These are phyloP conservation scores for Fusarium compactum DNA, from an alignment of 2,329 filamentous ascomycete species.

Conservation along the genomic window DNA sequence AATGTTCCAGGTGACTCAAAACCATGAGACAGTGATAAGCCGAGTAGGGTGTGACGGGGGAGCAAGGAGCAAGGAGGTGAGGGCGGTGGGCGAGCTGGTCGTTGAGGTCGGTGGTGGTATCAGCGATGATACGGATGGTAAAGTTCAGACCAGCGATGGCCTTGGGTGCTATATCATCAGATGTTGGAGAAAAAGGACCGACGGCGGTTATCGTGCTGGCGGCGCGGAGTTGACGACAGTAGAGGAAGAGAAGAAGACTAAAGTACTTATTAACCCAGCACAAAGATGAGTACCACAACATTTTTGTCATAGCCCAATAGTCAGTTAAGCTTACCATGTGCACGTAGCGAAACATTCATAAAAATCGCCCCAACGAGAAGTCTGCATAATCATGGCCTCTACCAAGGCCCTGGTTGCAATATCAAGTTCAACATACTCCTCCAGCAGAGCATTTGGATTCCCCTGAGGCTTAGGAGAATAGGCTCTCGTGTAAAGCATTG, in stretches of 20 bases:
- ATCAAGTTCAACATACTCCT: conserved; percentile 51
- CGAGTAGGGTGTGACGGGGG: conserved; percentile 52
- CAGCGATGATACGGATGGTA: conserved; percentile 53
- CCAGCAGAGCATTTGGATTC: conserved; percentile 37
- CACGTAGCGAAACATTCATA: conserved; percentile 53
- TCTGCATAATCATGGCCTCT: conserved; percentile 52
- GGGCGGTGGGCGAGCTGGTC: conserved; percentile 50
- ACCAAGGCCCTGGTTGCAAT: conserved; percentile 49
- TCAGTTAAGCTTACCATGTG: conserved; percentile 47
- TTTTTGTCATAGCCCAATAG: neutral
- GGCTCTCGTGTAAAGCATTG: conserved; percentile 52
- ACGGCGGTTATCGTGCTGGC: conserved; percentile 40
- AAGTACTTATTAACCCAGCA: conserved; percentile 6
- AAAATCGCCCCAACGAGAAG: conserved; percentile 52
- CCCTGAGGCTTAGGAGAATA: conserved; percentile 40
- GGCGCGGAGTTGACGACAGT: conserved; percentile 50
- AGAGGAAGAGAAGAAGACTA: conserved; percentile 52
- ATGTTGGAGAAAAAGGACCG: conserved; percentile 32
- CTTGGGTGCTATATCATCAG: conserved; percentile 50
- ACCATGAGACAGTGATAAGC: conserved; percentile 53
- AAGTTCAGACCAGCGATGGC: conserved; percentile 55
- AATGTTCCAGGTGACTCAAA: conserved; percentile 50
- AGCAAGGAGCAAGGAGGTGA: conserved; percentile 50
- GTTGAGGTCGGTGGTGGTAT: conserved; percentile 53
- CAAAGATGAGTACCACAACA: neutral